phyloP scores from a whole-genome alignment of 805 yeast genomes.

The Clavispora santaluciae region DNA sequence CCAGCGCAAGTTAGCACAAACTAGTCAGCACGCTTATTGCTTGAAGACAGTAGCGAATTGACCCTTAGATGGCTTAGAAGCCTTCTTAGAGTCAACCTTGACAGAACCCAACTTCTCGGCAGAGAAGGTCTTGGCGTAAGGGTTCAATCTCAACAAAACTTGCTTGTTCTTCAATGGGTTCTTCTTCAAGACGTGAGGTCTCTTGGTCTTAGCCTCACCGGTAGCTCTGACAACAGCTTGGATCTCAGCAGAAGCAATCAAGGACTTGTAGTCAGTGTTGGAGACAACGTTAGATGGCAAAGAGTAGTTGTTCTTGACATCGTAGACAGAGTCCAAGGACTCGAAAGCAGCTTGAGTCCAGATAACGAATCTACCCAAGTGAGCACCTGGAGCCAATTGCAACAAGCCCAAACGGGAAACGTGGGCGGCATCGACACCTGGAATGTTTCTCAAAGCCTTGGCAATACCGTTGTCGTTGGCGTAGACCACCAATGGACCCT shows the following conservation, averaged over 20 bases:
- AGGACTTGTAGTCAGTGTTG: constrained; percentile 93
- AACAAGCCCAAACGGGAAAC: constrained; percentile 90
- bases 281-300: constrained; percentile 93
- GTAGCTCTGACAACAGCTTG: constrained; percentile 97
- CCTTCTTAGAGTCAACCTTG: constrained; percentile 62
- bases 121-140: constrained; percentile 96
- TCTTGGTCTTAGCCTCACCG: constrained; percentile 90
- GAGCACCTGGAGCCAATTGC: constrained; percentile 99
- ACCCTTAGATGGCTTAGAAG: constrained; percentile 62
- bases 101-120: constrained; percentile 85
- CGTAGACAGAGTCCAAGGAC: constrained; percentile 95
- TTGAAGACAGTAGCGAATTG: constrained; percentile 64
- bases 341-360: constrained; percentile 99
- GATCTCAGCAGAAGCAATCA: constrained; percentile 98
- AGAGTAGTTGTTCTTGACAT: constrained; percentile 84
- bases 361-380: constrained; percentile 98
- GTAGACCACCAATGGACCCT: constrained; percentile 99
- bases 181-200: constrained; percentile 96
- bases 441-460: constrained; percentile 98
- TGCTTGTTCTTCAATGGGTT: constrained; percentile 95
- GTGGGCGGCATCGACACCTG: constrained; percentile 97
- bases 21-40: constrained; percentile 25
- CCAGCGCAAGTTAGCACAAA: neutral
- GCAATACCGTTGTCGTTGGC: constrained; percentile 95
- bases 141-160: constrained; percentile 97